phyloP scores from a whole-genome alignment of 768 basidiomycete genomes.

The Austroboletus eburneus region DNA sequence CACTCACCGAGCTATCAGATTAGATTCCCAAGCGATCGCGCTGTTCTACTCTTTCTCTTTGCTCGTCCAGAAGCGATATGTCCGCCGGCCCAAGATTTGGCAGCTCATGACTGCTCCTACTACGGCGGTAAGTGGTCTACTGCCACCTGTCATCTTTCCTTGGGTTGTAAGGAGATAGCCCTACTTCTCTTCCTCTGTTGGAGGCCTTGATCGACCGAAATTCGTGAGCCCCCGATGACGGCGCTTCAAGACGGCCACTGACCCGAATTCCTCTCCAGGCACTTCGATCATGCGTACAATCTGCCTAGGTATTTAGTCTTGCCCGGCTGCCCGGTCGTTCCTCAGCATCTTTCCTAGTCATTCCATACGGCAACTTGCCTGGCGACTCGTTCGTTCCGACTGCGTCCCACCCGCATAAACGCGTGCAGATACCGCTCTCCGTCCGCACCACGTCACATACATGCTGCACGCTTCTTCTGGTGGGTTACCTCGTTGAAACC shows the following conservation, averaged over 20 bases:
- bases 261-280: constrained; percentile 30
- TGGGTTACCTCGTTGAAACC: not conserved
- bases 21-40: too few relatives aligned
- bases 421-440: constrained; percentile 43
- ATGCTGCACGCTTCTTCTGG: not conserved
- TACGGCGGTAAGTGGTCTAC: too few relatives aligned
- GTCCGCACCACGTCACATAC: constrained; percentile 35
- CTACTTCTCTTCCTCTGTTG: too few relatives aligned
- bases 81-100: too few relatives aligned
- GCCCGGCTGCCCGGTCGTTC: constrained; percentile 28
- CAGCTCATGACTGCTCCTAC: too few relatives aligned
- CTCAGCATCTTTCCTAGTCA: constrained; percentile 32
- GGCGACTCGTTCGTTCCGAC: constrained; percentile 12
- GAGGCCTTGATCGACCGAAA: constrained; percentile 60
- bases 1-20: too few relatives aligned
- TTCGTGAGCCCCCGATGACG: constrained; percentile 36
- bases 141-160: too few relatives aligned
- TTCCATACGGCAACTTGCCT: constrained; percentile 53
- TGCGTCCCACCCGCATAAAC: constrained; percentile 22
- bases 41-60: too few relatives aligned
- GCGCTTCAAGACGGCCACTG: too few relatives aligned
- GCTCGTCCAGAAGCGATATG: too few relatives aligned
- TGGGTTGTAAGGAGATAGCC: too few relatives aligned
- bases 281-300: constrained; percentile 56
- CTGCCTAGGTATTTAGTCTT: constrained; percentile 56